Conservation (phyloP, 176 grass and related monocot genomes). For the Oryza meyeriana region DNA sequence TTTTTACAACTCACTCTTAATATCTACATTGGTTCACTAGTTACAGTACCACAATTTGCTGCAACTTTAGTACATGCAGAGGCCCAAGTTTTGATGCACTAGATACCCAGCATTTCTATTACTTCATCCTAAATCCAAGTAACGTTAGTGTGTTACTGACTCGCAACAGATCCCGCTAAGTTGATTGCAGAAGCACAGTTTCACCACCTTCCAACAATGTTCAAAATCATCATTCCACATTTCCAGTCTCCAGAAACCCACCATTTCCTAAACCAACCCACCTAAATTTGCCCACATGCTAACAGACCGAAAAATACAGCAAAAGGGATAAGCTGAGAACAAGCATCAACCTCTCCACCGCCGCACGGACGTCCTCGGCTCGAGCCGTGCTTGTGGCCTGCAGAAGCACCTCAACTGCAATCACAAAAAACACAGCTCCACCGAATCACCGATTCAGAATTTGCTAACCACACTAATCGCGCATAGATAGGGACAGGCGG, state of each 20-base stretch:
- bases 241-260: neutral
- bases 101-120: neutral
- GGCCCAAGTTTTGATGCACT: neutral
- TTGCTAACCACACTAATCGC: neutral
- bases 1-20: neutral
- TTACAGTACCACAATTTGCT: neutral
- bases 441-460: conserved; percentile 25
- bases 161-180: neutral
- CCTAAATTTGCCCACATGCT: neutral
- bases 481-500: neutral
- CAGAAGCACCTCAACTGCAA: conserved; percentile 90
- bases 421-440: neutral
- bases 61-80: neutral
- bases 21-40: neutral
- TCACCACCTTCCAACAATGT: neutral
- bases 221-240: neutral
- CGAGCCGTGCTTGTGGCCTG: conserved; percentile 65
- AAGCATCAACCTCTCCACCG: conserved; percentile 73
- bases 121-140: neutral
- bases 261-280: neutral
- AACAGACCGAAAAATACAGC: neutral
- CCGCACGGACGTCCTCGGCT: conserved; percentile 51
- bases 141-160: neutral
- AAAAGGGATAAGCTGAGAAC: neutral
- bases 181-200: neutral